Percentiles rank a stretch among this genome's conserved stretches.
Evolutionary conservation across 345 rosid genomes (phyloP).

Genomic region (Pistacia integerrima): DNA sequence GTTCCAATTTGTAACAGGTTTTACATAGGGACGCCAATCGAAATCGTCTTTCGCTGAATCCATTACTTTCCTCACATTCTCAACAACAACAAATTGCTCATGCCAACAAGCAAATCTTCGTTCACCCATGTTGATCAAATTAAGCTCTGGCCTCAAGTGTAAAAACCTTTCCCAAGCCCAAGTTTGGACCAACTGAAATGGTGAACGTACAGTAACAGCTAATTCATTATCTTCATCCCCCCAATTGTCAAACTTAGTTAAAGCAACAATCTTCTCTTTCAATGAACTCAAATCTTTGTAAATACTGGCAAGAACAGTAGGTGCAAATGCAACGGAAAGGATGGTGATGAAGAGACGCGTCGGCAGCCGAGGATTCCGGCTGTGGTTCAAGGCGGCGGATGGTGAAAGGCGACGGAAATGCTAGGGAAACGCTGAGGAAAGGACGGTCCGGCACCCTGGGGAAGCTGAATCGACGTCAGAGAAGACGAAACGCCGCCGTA

Average conservation of each 20-base stretch:
- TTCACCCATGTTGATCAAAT: slow-evolving; percentile 20
- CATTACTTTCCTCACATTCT: slow-evolving; percentile 23
- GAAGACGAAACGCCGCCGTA: too few species aligned
- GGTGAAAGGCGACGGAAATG: too few species aligned
- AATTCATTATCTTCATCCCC: not conserved
- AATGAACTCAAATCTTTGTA: slow-evolving; percentile 36
- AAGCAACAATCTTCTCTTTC: slow-evolving; percentile 22
- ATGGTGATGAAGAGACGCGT: too few species aligned
- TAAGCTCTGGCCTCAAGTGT: slow-evolving; percentile 30
- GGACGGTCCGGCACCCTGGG: too few species aligned
- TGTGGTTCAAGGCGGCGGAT: too few species aligned
- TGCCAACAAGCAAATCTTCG: slow-evolving; percentile 44
- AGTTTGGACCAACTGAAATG: slow-evolving; percentile 35
- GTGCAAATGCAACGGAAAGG: slow-evolving; percentile 45
- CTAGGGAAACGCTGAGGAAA: too few species aligned
- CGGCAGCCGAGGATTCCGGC: too few species aligned
- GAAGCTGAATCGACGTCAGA: too few species aligned
- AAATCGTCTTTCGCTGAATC: slow-evolving; percentile 21
- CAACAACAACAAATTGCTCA: slow-evolving; percentile 1
- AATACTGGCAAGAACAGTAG: slow-evolving; percentile 23
- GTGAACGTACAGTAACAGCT: slow-evolving; percentile 26
- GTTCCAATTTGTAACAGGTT: not conserved
- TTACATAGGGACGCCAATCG: slow-evolving; percentile 34
- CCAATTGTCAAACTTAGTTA: not conserved
- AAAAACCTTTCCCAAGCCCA: slow-evolving; percentile 14